phyloP scores from a whole-genome alignment of 176 grass and related monocot species.

The Oryza coarctata region DNA sequence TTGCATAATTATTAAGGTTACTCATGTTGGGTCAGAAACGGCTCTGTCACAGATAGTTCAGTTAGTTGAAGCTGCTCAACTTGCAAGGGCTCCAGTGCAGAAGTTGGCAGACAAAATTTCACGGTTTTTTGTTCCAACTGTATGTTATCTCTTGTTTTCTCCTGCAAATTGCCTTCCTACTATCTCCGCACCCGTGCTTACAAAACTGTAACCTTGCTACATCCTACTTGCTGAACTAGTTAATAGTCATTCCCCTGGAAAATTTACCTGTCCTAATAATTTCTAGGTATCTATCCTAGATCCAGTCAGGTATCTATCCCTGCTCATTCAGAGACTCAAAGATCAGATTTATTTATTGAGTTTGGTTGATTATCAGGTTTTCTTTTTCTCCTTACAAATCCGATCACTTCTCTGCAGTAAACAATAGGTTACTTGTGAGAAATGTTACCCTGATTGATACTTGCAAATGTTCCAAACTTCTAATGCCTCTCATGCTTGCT shows the following conservation, averaged over 20 bases:
- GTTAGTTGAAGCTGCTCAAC: conserved; percentile 96
- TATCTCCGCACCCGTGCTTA: not conserved
- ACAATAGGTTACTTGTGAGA: conserved; percentile 1
- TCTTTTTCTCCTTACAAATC: not conserved
- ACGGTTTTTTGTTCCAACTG: conserved; percentile 88
- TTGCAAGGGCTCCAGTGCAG: conserved; percentile 93
- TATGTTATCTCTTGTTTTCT: conserved; percentile 42
- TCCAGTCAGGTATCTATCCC: no score
- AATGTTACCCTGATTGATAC: conserved; percentile 13
- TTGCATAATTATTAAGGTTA: conserved; percentile 90
- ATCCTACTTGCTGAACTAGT: conserved; percentile 3
- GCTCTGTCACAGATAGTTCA: conserved; percentile 98
- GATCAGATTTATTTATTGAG: not conserved
- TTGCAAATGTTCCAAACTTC: conserved; percentile 3
- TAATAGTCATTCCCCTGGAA: conserved; percentile 28
- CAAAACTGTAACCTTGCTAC: not conserved
- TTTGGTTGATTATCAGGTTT: conserved; percentile 15
- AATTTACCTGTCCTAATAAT: not conserved
- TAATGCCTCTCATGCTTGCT: not conserved
- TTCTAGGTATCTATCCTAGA: no score
- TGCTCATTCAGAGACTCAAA: no score
- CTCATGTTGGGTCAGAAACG: conserved; percentile 93
- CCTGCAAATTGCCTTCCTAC: conserved; percentile 16
- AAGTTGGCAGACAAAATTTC: conserved; percentile 93
- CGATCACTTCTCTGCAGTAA: not conserved